A percentile compares a stretch with the other conserved stretches of the same genome.
Evolutionary conservation across 2,329 filamentous ascomycete species (phyloP).

Genomic region (Beauveria sp.): DNA sequence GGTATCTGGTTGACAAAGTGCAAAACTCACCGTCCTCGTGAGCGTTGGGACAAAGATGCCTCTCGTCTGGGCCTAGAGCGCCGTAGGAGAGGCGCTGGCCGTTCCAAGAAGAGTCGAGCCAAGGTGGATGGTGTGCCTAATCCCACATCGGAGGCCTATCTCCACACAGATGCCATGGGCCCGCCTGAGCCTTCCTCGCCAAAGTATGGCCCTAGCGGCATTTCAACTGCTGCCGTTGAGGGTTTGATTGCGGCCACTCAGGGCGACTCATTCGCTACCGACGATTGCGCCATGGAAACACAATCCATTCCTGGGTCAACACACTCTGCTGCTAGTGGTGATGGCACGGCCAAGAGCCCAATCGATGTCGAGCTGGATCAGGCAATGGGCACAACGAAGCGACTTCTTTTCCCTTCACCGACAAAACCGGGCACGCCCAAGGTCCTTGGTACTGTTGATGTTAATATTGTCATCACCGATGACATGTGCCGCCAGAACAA

Average conservation of each 20-base stretch:
- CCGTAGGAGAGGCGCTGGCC: conserved; percentile 38
- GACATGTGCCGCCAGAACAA: conserved; percentile 30
- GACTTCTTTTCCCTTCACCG: conserved; percentile 71
- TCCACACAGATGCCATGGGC: conserved; percentile 45
- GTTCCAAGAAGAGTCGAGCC: conserved; percentile 39
- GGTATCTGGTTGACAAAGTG: conserved; percentile 92
- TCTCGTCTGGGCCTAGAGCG: conserved; percentile 44
- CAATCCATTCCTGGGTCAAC: conserved; percentile 33
- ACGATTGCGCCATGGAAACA: conserved; percentile 13
- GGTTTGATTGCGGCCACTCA: not conserved
- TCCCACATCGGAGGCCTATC: conserved; percentile 46
- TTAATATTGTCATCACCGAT: conserved; percentile 42
- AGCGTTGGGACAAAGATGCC: conserved; percentile 69
- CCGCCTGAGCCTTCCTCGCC: conserved; percentile 34
- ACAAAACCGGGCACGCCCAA: conserved; percentile 57
- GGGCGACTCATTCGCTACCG: conserved; percentile 15
- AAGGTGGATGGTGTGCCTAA: conserved; percentile 39
- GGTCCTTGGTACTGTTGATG: conserved; percentile 49
- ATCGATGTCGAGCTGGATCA: conserved; percentile 43
- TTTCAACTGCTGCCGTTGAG: not conserved
- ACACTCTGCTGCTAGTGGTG: conserved; percentile 49
- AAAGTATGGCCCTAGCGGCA: conserved; percentile 15
- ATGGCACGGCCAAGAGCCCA: conserved; percentile 50
- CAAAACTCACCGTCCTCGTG: conserved; percentile 71
- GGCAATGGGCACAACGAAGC: conserved; percentile 50